Evolutionary conservation across 805 yeast species (phyloP).

Genomic region (Metschnikowia rubicola): DNA sequence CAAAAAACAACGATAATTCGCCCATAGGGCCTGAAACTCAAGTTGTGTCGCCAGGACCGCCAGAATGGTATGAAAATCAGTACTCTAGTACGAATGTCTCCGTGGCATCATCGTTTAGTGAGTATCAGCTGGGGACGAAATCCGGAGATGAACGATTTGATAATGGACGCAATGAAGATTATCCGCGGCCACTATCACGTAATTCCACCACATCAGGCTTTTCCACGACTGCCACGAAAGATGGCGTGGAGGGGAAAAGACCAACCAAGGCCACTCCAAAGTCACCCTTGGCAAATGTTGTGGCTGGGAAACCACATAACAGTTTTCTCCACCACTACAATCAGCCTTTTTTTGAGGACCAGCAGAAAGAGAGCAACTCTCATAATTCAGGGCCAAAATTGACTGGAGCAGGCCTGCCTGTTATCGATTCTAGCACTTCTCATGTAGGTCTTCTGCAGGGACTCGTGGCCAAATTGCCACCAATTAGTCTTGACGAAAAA

Average conservation of each 20-base stretch:
- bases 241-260: slow-evolving; percentile 65
- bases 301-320: slow-evolving; percentile 16
- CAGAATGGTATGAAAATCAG: slow-evolving; percentile 3
- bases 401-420: too few relatives aligned
- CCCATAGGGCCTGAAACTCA: not conserved
- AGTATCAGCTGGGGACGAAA: slow-evolving; percentile 20
- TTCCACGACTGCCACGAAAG: slow-evolving; percentile 73
- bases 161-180: slow-evolving; percentile 18
- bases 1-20: not conserved
- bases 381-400: too few relatives aligned
- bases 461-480: slow-evolving; percentile 26
- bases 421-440: not conserved
- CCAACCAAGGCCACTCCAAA: slow-evolving; percentile 44
- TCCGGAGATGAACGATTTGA: slow-evolving; percentile 5
- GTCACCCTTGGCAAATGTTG: slow-evolving; percentile 31
- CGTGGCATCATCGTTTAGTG: slow-evolving; percentile 25
- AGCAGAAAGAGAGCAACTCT: too few relatives aligned
- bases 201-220: slow-evolving; percentile 62
- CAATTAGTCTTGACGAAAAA: slow-evolving; percentile 44
- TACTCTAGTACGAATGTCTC: slow-evolving; percentile 23
- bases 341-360: too few relatives aligned
- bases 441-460: not conserved
- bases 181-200: slow-evolving; percentile 58
- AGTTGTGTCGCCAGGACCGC: not conserved
- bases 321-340: too few relatives aligned